Evolutionary conservation across 805 yeast species (phyloP), one percentile per base, ranked within the genome.

Genomic region (Hagleromyces aurorensis): DNA sequence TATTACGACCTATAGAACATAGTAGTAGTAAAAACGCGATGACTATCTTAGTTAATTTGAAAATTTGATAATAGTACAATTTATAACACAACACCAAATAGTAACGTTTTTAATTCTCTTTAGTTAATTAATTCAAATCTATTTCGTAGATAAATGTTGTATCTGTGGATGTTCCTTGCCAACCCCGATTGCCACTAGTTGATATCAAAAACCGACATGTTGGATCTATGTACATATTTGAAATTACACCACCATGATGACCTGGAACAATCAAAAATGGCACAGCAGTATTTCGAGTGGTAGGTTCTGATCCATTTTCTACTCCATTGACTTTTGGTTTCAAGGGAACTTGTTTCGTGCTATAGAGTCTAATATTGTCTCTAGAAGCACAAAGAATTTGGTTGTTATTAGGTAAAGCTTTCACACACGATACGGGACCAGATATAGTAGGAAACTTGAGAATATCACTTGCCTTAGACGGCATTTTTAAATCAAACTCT

Each of bases 241-340:
- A 80, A 19, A 91, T 62, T 3, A 75, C 72, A 16, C 96, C 95
- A 27, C 98, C 97, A 49, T 84, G 95, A 55, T 91, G 97, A 1
- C 98, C 97, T 0, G 98, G 96, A 7, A 91, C 70, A 44, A 93
- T 87, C 53, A 78, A 67, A 50, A 89, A 91, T 11, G 96, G 96
- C 6, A 79, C 66, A 16, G 50, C 43, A 10, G 51, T 52, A 29
- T 50, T 66, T 30, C 38, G 56, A 33, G 41, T 25, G 21, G 30
- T 30, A 4, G 27, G 27, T 33, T 27, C 47, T 35, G 30, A 21
- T 49, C 58, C 12, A n/a, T n/a, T n/a, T n/a, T n/a, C n/a, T n/a
- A n/a, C n/a, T n/a, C n/a, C n/a, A n/a, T n/a, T n/a, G n/a, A n/a
- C n/a, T n/a, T n/a, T 49, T 39, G 18, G 54, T 57, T 20, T 63